Evolutionary conservation across 306 rosid genomes (phyloP), one percentile per base, ranked within the genome.

Genomic region (Phaseolus lunatus): DNA sequence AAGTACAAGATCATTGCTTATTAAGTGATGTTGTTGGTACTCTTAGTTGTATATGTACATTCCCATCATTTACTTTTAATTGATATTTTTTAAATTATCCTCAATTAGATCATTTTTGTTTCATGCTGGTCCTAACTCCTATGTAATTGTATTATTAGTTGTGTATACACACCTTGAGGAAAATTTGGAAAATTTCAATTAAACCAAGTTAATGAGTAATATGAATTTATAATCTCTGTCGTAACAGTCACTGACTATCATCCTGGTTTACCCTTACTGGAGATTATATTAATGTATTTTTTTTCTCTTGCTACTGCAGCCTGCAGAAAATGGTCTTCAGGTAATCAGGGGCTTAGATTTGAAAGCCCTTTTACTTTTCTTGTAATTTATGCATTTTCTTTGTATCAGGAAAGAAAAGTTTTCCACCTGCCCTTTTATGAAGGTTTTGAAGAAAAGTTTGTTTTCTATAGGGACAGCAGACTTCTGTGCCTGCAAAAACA

Each of bases 251-350:
- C 31, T 52, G 2, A 63, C 9, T 80, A 22, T 80, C 50, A 26
- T 65, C 63, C 53, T 44, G 73, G 35, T 73, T 29, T 58, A 24
- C 26, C 47, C 70, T 72, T 61, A 61, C 48, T 50, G 50, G 56
- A 83, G 37, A 83, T 53, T 73, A 79, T 80, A 83, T 53, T 91
- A 78, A 88, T 77, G 14, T 53, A 5, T 23, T 86, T 82, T 56
- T 70, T 43, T 72, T 56, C 48, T 77, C 57, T 67, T 80, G 20
- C 78, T 81, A 48, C 52, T 81, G 82, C 91, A 89, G 92, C 84
- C 89, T 74, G 24, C 31, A 72, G 93, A 84, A 78, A 92, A 92
- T 86, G 97, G 91, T 67, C 79, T 89, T 33, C 89, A 69, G 81
- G 98, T 94, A 85, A 92, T 91, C 72, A 52, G 72, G n/a, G 72